Percentiles rank a stretch among this genome's conserved stretches.
These are phyloP conservation scores for Aspergillus saccharolyticus DNA, from an alignment of 495 filamentous ascomycete species.

Conservation along the genomic window DNA sequence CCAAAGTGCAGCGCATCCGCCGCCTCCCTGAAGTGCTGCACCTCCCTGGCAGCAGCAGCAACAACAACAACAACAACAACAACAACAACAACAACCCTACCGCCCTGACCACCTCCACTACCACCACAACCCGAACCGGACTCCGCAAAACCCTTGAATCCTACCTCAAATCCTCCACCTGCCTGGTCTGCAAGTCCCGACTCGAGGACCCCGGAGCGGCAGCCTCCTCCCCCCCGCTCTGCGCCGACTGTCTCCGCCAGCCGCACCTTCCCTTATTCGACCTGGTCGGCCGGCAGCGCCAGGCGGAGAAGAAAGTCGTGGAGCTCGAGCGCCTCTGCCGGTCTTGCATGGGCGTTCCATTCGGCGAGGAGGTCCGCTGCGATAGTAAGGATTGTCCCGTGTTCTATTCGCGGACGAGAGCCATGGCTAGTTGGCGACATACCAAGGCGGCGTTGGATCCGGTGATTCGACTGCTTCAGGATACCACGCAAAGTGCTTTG, in stretches of 20 bases:
- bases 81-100: no score
- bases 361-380: slow-evolving; percentile 71
- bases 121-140: slow-evolving; percentile 3
- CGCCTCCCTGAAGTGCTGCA: slow-evolving; percentile 30
- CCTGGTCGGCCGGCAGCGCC: slow-evolving; percentile 55
- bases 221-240: slow-evolving; percentile 42
- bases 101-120: no score
- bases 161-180: slow-evolving; percentile 76
- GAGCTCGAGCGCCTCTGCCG: slow-evolving; percentile 75
- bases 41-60: no score
- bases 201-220: slow-evolving; percentile 41
- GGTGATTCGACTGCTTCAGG: slow-evolving; percentile 51
- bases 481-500: slow-evolving; percentile 34
- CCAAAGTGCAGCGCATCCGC: slow-evolving; percentile 73
- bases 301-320: slow-evolving; percentile 56
- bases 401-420: slow-evolving; percentile 79
- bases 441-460: slow-evolving; percentile 53
- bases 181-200: slow-evolving; percentile 70
- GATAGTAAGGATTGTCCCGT: slow-evolving; percentile 90
- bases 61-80: no score
- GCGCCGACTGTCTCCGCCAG: slow-evolving; percentile 54
- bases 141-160: slow-evolving; percentile 70
- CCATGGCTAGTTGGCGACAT: slow-evolving; percentile 54
- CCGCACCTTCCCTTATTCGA: slow-evolving; percentile 54
- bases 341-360: slow-evolving; percentile 69